These are phyloP conservation scores for Phytophthora podocarpi DNA, from an alignment of 352 stramenopile genomes.

Conservation along the genomic window DNA sequence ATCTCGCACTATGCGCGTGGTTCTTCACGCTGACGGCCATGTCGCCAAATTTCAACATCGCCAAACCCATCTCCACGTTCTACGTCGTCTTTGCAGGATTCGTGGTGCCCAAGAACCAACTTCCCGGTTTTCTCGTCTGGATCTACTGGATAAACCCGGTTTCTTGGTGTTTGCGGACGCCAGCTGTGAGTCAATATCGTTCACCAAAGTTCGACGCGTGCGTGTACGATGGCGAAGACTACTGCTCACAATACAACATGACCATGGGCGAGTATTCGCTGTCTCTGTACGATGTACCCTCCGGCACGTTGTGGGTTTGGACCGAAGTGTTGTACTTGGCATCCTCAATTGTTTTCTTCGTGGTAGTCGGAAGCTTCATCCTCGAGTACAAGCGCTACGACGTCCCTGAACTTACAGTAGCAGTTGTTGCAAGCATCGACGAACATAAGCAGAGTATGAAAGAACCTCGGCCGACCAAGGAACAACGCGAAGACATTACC, in stretches of 20 bases:
- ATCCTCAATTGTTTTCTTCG: conserved; percentile 29
- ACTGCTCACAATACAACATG: conserved; percentile 31
- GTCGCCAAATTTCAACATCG: conserved; percentile 35
- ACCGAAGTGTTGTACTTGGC: conserved; percentile 25
- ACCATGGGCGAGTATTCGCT: conserved; percentile 40
- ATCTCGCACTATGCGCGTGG: conserved; percentile 20
- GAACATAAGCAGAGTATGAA: too few species aligned
- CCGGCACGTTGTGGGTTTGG: conserved; percentile 35
- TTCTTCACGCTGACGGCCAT: conserved; percentile 35
- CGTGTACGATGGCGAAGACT: conserved; percentile 29
- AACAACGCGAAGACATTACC: neutral
- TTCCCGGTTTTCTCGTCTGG: conserved; percentile 50
- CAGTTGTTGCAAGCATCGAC: conserved; percentile 10
- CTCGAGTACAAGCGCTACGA: conserved; percentile 40
- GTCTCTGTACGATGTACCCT: conserved; percentile 34
- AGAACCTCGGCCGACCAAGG: too few species aligned
- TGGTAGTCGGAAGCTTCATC: conserved; percentile 21
- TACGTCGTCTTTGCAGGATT: conserved; percentile 34
- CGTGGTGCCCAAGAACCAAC: conserved; percentile 17
- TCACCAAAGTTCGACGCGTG: conserved; percentile 32
- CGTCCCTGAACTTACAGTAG: conserved; percentile 1
- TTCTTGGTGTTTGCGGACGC: conserved; percentile 40
- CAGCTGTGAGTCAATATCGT: conserved; percentile 47
- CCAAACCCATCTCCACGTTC: conserved; percentile 30
- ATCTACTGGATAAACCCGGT: conserved; percentile 67